Conservation (phyloP, 2,329 filamentous ascomycete species). For the Cercospora janseana region DNA sequence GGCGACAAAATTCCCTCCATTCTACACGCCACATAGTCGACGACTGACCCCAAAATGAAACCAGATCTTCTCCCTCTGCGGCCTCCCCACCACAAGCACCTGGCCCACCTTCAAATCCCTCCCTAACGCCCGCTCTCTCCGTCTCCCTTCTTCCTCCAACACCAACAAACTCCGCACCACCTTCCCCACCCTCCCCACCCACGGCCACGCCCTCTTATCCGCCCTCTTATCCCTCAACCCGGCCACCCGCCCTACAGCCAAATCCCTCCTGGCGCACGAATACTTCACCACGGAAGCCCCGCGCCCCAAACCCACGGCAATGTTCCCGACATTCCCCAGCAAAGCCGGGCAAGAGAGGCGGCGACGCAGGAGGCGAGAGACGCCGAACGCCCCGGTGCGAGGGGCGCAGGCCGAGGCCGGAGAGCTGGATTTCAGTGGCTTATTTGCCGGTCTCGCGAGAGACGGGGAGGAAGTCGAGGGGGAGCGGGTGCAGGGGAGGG, state of each 20-base stretch:
- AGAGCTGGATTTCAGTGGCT: conserved; percentile 50
- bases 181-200: conserved; percentile 77
- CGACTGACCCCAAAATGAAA: conserved; percentile 25
- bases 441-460: conserved; percentile 51
- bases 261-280: conserved; percentile 70
- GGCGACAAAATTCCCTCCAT: conserved; percentile 21
- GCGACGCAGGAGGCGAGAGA: conserved; percentile 65
- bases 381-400: conserved; percentile 78
- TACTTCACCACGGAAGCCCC: conserved; percentile 87
- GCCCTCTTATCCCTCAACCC: conserved; percentile 75
- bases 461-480: too few relatives aligned
- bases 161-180: conserved; percentile 63
- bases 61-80: conserved; percentile 84
- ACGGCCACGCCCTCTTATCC: conserved; percentile 68
- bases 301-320: conserved; percentile 79
- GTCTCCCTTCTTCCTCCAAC: conserved; percentile 50
- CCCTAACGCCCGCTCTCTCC: conserved; percentile 79
- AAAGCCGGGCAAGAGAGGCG: conserved; percentile 84
- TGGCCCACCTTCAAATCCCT: conserved; percentile 88
- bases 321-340: conserved; percentile 96
- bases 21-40: conserved; percentile 17
- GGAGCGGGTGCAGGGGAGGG: conserved; percentile 50
- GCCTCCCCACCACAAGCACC: conserved; percentile 73
- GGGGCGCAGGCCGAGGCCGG: conserved; percentile 50
- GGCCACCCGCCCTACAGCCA: conserved; percentile 64